Conservation (phyloP, 2,329 filamentous ascomycete species). For the Trichoderma aggressivum region DNA sequence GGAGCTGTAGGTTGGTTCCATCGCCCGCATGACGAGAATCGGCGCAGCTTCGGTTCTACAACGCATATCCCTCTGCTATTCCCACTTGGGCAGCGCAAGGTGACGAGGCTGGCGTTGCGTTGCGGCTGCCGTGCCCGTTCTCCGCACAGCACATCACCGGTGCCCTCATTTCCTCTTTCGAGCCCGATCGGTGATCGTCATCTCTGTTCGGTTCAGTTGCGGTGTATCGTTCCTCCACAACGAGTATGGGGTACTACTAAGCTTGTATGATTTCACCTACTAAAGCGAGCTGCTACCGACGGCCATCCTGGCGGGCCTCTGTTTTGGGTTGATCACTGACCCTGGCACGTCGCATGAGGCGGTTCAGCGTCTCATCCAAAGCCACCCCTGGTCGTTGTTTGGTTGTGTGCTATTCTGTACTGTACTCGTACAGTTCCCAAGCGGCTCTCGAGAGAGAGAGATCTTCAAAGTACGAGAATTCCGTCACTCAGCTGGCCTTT, state of each 20-base stretch:
- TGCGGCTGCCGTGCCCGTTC: conserved; percentile 8
- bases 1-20: conserved; percentile 15
- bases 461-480: background rate
- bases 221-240: conserved; percentile 14
- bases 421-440: background rate
- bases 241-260: conserved; percentile 8
- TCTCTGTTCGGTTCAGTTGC: conserved; percentile 15
- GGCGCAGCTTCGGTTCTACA: conserved; percentile 17
- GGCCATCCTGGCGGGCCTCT: background rate
- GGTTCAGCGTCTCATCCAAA: conserved; percentile 11
- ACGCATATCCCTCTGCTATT: background rate
- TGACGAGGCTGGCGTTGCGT: conserved; percentile 5
- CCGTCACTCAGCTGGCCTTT: background rate
- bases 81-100: background rate
- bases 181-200: conserved; percentile 18
- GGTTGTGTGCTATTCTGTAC: background rate
- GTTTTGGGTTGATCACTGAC: background rate
- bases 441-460: background rate
- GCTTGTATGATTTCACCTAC: conserved; percentile 11
- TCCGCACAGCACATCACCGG: conserved; percentile 13
- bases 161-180: conserved; percentile 14
- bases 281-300: background rate
- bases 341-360: conserved; percentile 8
- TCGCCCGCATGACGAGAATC: conserved; percentile 5
- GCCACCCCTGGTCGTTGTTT: background rate